A percentile compares a stretch with the other conserved stretches of the same genome.
These are phyloP conservation scores for Yamadazyma songkhlaensis DNA, from an alignment of 1,139 yeast species.

Conservation along the genomic window DNA sequence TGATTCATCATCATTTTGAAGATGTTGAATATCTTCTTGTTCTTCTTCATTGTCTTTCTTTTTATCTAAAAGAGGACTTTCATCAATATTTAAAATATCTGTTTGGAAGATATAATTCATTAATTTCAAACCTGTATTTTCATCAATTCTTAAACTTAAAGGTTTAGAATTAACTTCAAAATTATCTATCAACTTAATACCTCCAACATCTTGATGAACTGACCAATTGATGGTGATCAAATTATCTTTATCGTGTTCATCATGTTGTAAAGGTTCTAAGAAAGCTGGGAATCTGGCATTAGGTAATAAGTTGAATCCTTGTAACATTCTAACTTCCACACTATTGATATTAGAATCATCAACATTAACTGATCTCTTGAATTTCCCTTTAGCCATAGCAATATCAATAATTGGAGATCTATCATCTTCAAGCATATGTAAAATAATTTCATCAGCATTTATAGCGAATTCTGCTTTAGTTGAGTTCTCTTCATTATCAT, in stretches of 20 bases:
- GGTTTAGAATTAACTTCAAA: conserved; percentile 55
- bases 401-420: conserved; percentile 41
- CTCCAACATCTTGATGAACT: conserved; percentile 66
- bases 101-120: conserved; percentile 55
- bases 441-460: conserved; percentile 48
- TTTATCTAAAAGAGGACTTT: conserved; percentile 26
- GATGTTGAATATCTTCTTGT: conserved; percentile 3
- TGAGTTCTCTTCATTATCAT: conserved; percentile 10
- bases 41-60: conserved; percentile 13
- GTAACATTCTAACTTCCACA: conserved; percentile 44
- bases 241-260: conserved; percentile 13
- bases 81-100: conserved; percentile 26
- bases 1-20: conserved; percentile 7
- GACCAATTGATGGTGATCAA: conserved; percentile 57
- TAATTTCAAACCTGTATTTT: conserved; percentile 54
- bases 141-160: conserved; percentile 57
- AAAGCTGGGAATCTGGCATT: conserved; percentile 35
- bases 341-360: conserved; percentile 43
- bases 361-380: conserved; percentile 47
- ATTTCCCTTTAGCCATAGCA: conserved; percentile 36
- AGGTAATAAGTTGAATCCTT: conserved; percentile 36
- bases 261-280: conserved; percentile 28
- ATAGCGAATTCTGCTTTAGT: conserved; percentile 53
- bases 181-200: conserved; percentile 57
- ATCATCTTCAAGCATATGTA: conserved; percentile 45